phyloP scores from a whole-genome alignment of 371 early-diverging fungal species.

The Entomophthora muscae region DNA sequence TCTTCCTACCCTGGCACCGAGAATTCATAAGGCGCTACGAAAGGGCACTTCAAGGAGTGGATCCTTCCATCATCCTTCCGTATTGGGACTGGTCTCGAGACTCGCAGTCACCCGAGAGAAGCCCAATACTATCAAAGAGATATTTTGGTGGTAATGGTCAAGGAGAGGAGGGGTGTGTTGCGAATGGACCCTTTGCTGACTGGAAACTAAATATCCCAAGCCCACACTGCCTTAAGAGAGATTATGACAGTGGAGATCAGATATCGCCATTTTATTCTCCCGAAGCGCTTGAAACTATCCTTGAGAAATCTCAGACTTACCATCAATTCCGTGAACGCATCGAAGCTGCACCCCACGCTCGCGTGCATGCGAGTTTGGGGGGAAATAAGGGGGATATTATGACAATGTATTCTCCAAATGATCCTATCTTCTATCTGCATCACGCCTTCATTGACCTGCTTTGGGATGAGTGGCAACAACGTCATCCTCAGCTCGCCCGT shows the following conservation, averaged over 20 bases:
- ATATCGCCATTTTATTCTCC: conserved; percentile 16
- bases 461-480: conserved; percentile 5
- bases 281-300: background rate
- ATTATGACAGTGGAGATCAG: conserved; percentile 7
- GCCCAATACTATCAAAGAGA: conserved; percentile 8
- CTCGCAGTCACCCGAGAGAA: conserved; percentile 5
- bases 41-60: conserved; percentile 14
- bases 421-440: too few relatives aligned
- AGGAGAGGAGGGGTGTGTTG: conserved; percentile 11
- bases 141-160: conserved; percentile 15
- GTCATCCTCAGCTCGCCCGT: background rate
- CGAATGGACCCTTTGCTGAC: conserved; percentile 11
- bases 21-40: conserved; percentile 16
- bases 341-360: conserved; percentile 8
- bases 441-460: too few relatives aligned
- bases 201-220: conserved; percentile 6
- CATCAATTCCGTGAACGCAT: conserved; percentile 11
- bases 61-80: conserved; percentile 22
- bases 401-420: conserved; percentile 7
- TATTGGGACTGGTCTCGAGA: conserved; percentile 24
- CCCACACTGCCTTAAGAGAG: conserved; percentile 15
- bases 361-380: conserved; percentile 3
- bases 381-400: conserved; percentile 9
- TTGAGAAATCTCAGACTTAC: background rate
- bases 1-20: conserved; percentile 26